Percentiles rank a stretch among this genome's conserved stretches.
Evolutionary conservation across 1,284 basidiomycete species (phyloP).

Genomic region (Leccinum fallax): DNA sequence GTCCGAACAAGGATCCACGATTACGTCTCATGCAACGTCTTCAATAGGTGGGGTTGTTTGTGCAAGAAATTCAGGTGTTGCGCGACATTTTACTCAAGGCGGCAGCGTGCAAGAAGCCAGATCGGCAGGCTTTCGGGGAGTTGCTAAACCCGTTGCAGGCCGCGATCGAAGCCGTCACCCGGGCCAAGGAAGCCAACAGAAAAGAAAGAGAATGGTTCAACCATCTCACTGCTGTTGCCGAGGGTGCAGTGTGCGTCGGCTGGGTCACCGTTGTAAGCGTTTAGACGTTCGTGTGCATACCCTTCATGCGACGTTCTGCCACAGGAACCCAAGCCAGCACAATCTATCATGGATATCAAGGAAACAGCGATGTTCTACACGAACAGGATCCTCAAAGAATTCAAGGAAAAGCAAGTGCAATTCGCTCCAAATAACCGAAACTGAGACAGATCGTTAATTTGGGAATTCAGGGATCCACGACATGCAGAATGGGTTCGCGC

Average conservation of each 20-base stretch:
- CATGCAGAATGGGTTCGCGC: conserved; percentile 89
- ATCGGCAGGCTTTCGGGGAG: conserved; percentile 57
- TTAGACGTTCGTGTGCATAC: not conserved
- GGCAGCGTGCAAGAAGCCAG: conserved; percentile 80
- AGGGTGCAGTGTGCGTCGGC: conserved; percentile 85
- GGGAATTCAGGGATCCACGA: conserved; percentile 71
- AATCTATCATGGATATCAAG: conserved; percentile 84
- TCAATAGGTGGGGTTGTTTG: conserved; percentile 67
- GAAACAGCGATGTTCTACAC: conserved; percentile 91
- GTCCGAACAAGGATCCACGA: not conserved
- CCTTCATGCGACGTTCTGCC: conserved; percentile 8
- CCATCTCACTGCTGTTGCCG: conserved; percentile 81
- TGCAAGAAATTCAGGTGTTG: conserved; percentile 71
- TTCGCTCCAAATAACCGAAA: not conserved
- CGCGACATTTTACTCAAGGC: conserved; percentile 71
- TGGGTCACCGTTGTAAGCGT: conserved; percentile 84
- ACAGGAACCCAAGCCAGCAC: conserved; percentile 82
- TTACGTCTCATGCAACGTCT: conserved; percentile 8
- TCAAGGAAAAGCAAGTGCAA: conserved; percentile 80
- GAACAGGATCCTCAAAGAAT: conserved; percentile 91
- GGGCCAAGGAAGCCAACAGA: conserved; percentile 82
- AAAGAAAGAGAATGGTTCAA: conserved; percentile 83
- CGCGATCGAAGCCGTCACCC: conserved; percentile 75
- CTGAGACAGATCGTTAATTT: conserved; percentile 1
- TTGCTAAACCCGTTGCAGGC: conserved; percentile 76